Conservation (phyloP, 805 yeast species). For the Nakazawaea pomicola region DNA sequence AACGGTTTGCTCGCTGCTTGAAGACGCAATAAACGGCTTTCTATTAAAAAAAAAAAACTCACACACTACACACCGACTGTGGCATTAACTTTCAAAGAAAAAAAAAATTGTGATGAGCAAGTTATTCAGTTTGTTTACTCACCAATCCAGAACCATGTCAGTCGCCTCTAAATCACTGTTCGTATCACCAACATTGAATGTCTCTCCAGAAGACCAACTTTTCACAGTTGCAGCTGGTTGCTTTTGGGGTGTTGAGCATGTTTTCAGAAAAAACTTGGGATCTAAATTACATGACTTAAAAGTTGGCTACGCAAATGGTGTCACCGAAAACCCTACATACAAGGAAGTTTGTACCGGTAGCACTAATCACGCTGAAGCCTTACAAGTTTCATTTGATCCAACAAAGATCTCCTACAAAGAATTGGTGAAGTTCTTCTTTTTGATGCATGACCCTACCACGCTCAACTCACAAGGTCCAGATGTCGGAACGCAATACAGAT, state of each 20-base stretch:
- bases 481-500: conserved; percentile 83
- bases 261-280: conserved; percentile 66
- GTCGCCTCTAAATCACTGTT: background rate
- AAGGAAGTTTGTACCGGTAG: conserved; percentile 68
- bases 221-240: conserved; percentile 63
- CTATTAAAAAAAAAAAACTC: too few relatives aligned
- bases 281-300: conserved; percentile 65
- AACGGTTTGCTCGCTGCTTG: too few relatives aligned
- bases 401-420: conserved; percentile 49
- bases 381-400: conserved; percentile 84
- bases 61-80: too few relatives aligned
- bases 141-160: background rate
- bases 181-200: conserved; percentile 20
- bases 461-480: conserved; percentile 83
- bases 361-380: conserved; percentile 78
- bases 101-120: background rate
- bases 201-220: conserved; percentile 43
- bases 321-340: conserved; percentile 50
- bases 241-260: conserved; percentile 88
- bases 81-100: too few relatives aligned
- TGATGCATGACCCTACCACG: conserved; percentile 93
- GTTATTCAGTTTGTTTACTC: background rate
- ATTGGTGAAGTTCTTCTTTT: conserved; percentile 76
- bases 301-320: conserved; percentile 92
- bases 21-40: too few relatives aligned